Conservation (phyloP, 257 asterid genomes). For the Ocimum tenuiflorum region DNA sequence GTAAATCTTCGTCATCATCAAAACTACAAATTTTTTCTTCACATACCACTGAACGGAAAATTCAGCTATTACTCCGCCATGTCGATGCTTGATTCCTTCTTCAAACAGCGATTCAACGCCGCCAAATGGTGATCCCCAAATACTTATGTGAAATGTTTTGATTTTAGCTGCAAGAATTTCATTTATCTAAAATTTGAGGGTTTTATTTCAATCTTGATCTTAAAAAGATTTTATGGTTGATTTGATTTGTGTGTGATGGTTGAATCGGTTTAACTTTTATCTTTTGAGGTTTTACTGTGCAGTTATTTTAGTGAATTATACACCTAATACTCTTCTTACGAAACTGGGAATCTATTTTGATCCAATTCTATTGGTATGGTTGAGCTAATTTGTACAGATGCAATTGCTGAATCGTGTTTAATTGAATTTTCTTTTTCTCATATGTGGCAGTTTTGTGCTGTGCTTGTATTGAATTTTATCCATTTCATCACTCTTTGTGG, state of each 20-base stretch:
- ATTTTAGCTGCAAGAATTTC: neutral
- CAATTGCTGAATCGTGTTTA: neutral
- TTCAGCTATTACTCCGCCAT: slow-evolving; percentile 18
- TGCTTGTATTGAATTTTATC: neutral
- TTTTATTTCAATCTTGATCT: slow-evolving; percentile 17
- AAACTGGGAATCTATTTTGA: neutral
- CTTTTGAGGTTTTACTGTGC: neutral
- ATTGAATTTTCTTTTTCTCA: neutral
- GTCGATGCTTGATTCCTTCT: slow-evolving; percentile 62
- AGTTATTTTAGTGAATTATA: slow-evolving; percentile 8
- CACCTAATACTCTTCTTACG: neutral
- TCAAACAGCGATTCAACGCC: slow-evolving; percentile 75
- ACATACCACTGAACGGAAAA: slow-evolving; percentile 1
- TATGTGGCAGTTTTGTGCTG: neutral
- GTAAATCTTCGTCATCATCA: neutral
- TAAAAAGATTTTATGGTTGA: neutral
- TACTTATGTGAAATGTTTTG: neutral
- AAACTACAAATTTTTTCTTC: neutral
- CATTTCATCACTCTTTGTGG: neutral
- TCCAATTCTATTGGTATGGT: neutral
- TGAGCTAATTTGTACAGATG: neutral
- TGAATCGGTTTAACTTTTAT: neutral
- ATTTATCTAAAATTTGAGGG: slow-evolving; percentile 21
- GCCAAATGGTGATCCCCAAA: slow-evolving; percentile 58
- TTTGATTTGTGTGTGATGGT: neutral